phyloP scores from a whole-genome alignment of 2,329 filamentous ascomycete species.

The Colletotrichum limetticola region DNA sequence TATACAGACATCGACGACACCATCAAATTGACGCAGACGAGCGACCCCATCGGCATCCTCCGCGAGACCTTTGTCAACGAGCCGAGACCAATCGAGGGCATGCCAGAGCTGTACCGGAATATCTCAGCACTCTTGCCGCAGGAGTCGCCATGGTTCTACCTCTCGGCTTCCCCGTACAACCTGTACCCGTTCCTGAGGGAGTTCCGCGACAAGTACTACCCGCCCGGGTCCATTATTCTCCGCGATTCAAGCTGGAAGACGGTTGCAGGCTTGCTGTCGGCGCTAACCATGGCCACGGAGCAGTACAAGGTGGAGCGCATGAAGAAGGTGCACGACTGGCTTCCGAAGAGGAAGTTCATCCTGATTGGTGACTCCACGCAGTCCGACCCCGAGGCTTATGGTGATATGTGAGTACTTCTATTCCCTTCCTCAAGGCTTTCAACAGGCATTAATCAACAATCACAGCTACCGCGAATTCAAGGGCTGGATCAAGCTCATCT shows the following conservation, averaged over 20 bases:
- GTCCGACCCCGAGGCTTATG: slow-evolving; percentile 90
- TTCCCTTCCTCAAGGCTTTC: neutral
- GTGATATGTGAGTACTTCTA: slow-evolving; percentile 70
- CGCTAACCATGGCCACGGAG: slow-evolving; percentile 82
- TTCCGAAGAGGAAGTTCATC: slow-evolving; percentile 83
- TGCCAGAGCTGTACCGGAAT: slow-evolving; percentile 84
- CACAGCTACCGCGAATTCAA: slow-evolving; percentile 70
- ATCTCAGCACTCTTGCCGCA: slow-evolving; percentile 65
- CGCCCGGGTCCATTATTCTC: slow-evolving; percentile 82
- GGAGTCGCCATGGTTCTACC: slow-evolving; percentile 86
- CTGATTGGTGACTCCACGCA: slow-evolving; percentile 93
- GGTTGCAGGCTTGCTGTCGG: slow-evolving; percentile 80
- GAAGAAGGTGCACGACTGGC: slow-evolving; percentile 79
- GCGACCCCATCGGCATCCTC: slow-evolving; percentile 82
- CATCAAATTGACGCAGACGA: slow-evolving; percentile 90
- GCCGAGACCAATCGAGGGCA: slow-evolving; percentile 77
- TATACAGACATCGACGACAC: slow-evolving; percentile 87
- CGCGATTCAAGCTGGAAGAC: slow-evolving; percentile 90
- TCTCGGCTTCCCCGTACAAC: slow-evolving; percentile 94
- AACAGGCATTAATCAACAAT: too few relatives aligned
- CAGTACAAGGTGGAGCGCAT: slow-evolving; percentile 88
- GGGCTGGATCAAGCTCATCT: slow-evolving; percentile 84
- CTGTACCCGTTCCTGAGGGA: slow-evolving; percentile 86
- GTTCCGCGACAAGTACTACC: slow-evolving; percentile 79
- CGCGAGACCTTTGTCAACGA: slow-evolving; percentile 84